Evolutionary conservation across 768 basidiomycete genomes (phyloP), one percentile per base, ranked within the genome.

Genomic region (Hygrophoropsis aurantiaca): DNA sequence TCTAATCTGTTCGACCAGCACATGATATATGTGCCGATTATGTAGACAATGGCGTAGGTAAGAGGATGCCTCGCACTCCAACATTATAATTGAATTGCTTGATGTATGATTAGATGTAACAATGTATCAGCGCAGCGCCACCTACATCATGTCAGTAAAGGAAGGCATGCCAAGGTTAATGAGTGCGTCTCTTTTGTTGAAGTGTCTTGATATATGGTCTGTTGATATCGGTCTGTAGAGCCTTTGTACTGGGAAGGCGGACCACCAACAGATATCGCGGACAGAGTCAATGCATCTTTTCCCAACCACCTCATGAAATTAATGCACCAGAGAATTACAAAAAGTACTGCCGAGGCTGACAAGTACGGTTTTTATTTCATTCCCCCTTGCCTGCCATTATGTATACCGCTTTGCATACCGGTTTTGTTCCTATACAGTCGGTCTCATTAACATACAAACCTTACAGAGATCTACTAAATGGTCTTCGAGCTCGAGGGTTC

Each of bases 61-160:
- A 18, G 61, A 7, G 27, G 13, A 38, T 16, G 20, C 36, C 27
- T 25, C 15, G n/a, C 40, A 38, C 19, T 6, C 3, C 15, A 20
- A 8, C 20, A 4, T 6, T 40, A 18, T 3, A 21, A 20, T 15
- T 9, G 32, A 5, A 13, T 19, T n/a, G n/a, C 32, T 34, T n/a
- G 32, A 10, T 34, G 32, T 34, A 16, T 18, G 13, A 27, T 30
- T 42, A 80, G 80, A 80, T 50, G 75, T 81, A 5, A 80, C 79
- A 0, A 76, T 82, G 68, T 74, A 67, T 53, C 84, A 87, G 61
- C 73, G 84, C 20, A 71, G 74, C 53, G 59, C 62, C 18, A 79
- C 74, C 9, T 79, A 76, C 54, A 66, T 75, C 51, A 73, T 77
- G 70, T 56, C 66, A 1, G 62, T 69, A 5, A 64, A 66, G 45